Conservation (phyloP, 257 asterid genomes). For the Gentiana dahurica region DNA sequence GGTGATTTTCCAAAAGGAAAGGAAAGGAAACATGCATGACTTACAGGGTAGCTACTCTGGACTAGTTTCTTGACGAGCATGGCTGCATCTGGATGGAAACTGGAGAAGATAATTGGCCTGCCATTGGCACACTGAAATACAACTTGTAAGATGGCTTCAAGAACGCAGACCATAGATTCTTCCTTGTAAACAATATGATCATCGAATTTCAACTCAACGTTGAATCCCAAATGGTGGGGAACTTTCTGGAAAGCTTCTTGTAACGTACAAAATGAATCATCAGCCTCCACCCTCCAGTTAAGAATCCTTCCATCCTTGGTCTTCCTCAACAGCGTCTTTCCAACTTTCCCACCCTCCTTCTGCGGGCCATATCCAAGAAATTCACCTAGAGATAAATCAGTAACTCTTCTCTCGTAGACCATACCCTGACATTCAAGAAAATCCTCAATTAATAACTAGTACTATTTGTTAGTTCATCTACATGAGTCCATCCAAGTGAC, state of each 20-base stretch:
- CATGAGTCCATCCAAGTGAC: too few relatives aligned
- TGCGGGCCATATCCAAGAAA: slow-evolving; percentile 75
- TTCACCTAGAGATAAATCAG: slow-evolving; percentile 63
- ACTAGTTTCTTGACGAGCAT: slow-evolving; percentile 40
- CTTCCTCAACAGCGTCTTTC: slow-evolving; percentile 61
- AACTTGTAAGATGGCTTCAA: slow-evolving; percentile 44
- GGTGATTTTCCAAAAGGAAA: too few relatives aligned
- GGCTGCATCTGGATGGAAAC: slow-evolving; percentile 90
- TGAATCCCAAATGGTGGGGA: slow-evolving; percentile 64
- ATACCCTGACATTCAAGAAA: slow-evolving; percentile 38
- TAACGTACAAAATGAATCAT: slow-evolving; percentile 65
- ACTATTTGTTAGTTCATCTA: too few relatives aligned
- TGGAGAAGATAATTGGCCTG: slow-evolving; percentile 65
- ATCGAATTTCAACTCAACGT: slow-evolving; percentile 82
- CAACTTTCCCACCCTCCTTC: slow-evolving; percentile 33
- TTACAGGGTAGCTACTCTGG: slow-evolving; percentile 62
- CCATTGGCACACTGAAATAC: slow-evolving; percentile 51
- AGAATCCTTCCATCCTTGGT: slow-evolving; percentile 65
- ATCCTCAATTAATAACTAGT: too few relatives aligned
- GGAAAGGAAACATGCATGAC: background rate
- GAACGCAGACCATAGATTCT: slow-evolving; percentile 30
- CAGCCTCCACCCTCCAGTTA: slow-evolving; percentile 69
- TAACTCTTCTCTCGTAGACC: slow-evolving; percentile 58
- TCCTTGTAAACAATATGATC: slow-evolving; percentile 50
- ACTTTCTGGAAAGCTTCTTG: slow-evolving; percentile 75